phyloP scores from a whole-genome alignment of 1,139 yeast genomes.

The Spencermartinsiella ligniputridi region DNA sequence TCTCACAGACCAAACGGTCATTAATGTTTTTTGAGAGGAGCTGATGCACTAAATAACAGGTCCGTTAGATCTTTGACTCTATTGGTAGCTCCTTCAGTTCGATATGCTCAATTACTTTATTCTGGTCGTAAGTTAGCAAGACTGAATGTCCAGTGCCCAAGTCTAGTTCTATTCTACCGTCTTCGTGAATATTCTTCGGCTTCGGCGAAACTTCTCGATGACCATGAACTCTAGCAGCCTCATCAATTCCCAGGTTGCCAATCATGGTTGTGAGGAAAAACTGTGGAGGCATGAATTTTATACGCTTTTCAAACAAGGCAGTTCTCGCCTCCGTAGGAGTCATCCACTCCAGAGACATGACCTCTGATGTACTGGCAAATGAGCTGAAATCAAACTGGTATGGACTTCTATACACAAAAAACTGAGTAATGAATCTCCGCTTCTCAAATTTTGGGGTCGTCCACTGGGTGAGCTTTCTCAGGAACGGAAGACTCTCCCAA shows the following conservation, averaged over 20 bases:
- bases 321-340: conserved; percentile 26
- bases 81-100: background rate
- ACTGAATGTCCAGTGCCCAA: conserved; percentile 33
- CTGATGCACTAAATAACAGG: too few species aligned
- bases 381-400: conserved; percentile 15
- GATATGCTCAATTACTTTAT: conserved; percentile 1
- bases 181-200: conserved; percentile 14
- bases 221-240: conserved; percentile 16
- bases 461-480: conserved; percentile 26
- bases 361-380: conserved; percentile 17
- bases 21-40: too few species aligned
- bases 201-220: conserved; percentile 24
- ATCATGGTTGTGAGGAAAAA: conserved; percentile 22
- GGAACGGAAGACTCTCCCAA: conserved; percentile 1
- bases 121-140: conserved; percentile 13
- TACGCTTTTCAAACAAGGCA: conserved; percentile 20
- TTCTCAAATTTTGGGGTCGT: conserved; percentile 27
- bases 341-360: conserved; percentile 29
- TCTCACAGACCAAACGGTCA: too few species aligned
- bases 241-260: conserved; percentile 17
- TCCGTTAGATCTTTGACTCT: background rate
- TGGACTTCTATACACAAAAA: conserved; percentile 24
- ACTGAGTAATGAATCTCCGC: conserved; percentile 29
- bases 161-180: conserved; percentile 25
- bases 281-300: conserved; percentile 33